phyloP scores from a whole-genome alignment of 129 eudicot species.

The Chrysanthemum seticuspe region DNA sequence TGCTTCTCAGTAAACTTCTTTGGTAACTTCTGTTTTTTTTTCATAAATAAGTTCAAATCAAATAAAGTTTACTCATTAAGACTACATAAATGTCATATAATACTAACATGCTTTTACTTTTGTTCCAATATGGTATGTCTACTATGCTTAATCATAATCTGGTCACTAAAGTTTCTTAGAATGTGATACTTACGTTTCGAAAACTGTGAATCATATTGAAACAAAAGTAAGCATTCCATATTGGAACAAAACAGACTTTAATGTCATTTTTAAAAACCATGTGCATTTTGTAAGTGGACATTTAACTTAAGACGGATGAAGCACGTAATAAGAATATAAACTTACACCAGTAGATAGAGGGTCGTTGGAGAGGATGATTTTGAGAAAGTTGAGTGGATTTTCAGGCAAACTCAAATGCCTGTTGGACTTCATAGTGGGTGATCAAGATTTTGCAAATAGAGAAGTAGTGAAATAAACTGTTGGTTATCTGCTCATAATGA shows the following conservation, averaged over 20 bases:
- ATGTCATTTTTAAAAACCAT: too few species aligned
- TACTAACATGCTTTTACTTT: too few species aligned
- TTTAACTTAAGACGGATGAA: too few species aligned
- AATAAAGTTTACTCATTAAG: neutral
- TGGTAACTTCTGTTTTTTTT: conserved; percentile 25
- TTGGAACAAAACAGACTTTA: too few species aligned
- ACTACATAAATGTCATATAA: neutral
- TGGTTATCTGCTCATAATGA: neutral
- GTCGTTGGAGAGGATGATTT: conserved; percentile 18
- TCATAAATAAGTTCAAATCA: neutral
- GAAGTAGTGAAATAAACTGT: neutral
- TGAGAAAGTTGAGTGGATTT: conserved; percentile 31
- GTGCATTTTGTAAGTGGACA: too few species aligned
- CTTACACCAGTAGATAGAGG: conserved; percentile 29
- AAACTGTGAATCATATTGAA: too few species aligned
- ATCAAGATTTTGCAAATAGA: neutral
- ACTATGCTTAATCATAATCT: too few species aligned
- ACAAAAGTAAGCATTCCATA: too few species aligned
- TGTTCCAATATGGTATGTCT: too few species aligned
- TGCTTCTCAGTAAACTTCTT: conserved; percentile 31
- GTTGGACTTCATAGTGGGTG: conserved; percentile 16
- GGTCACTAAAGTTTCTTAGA: too few species aligned
- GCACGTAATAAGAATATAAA: neutral
- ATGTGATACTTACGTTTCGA: too few species aligned
- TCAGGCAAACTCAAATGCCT: conserved; percentile 10